Conservation (phyloP, 768 basidiomycete genomes). For the Termitomyces eurrhizus region DNA sequence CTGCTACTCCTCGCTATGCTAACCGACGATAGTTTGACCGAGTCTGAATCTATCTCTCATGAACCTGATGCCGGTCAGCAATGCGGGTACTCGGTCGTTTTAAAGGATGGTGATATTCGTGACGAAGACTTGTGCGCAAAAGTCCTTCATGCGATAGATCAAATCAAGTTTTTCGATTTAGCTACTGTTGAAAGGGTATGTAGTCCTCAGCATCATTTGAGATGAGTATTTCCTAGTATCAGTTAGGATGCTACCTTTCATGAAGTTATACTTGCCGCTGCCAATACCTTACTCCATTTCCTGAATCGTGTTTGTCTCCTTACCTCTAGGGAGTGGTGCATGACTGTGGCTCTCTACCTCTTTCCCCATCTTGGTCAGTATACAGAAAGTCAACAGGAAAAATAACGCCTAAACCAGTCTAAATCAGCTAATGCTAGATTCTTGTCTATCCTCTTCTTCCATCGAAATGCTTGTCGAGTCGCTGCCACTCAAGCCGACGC, state of each 20-base stretch:
- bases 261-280: slow-evolving; percentile 17
- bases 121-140: slow-evolving; percentile 7
- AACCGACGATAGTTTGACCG: slow-evolving; percentile 43
- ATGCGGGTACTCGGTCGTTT: not conserved
- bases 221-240: not conserved
- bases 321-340: not conserved
- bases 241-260: slow-evolving; percentile 15
- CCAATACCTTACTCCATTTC: slow-evolving; percentile 18
- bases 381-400: slow-evolving; percentile 16
- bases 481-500: slow-evolving; percentile 33
- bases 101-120: not conserved
- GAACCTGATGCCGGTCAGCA: not conserved
- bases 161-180: slow-evolving; percentile 12
- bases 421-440: slow-evolving; percentile 27
- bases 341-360: slow-evolving; percentile 3
- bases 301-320: slow-evolving; percentile 13
- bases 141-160: slow-evolving; percentile 10
- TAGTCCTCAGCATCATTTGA: not conserved
- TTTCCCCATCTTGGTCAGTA: slow-evolving; percentile 21
- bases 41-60: slow-evolving; percentile 41
- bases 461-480: slow-evolving; percentile 44
- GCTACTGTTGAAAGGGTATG: slow-evolving; percentile 13
- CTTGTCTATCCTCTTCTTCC: slow-evolving; percentile 42
- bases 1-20: slow-evolving; percentile 12
- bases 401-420: not conserved